phyloP scores from a whole-genome alignment of 192 early-diverging fungal species.

The Cetraspora pellucida region DNA sequence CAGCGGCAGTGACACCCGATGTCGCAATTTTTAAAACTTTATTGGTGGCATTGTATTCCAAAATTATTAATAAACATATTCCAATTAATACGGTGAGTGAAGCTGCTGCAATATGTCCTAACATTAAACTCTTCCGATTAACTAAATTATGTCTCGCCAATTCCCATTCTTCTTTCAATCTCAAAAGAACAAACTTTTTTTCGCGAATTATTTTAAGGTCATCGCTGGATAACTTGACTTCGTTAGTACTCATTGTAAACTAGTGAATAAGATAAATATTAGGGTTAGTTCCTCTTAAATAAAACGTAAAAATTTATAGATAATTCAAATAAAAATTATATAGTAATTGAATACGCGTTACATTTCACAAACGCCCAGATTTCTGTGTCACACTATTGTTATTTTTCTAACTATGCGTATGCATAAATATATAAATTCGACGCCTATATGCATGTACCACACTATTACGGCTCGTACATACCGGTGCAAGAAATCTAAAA shows the following conservation, averaged over 20 bases:
- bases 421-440: no score
- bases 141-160: background rate
- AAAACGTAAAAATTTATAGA: no score
- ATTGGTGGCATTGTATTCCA: background rate
- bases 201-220: background rate
- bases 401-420: no score
- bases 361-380: no score
- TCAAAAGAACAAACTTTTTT: background rate
- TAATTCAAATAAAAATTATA: no score
- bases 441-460: no score
- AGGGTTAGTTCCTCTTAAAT: no score
- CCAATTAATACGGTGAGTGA: background rate
- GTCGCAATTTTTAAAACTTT: background rate
- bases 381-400: no score
- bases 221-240: background rate
- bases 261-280: no score
- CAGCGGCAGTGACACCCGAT: background rate
- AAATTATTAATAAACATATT: background rate
- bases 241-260: background rate
- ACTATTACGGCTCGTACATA: no score
- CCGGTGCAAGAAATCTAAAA: no score
- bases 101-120: background rate
- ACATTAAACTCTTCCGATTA: background rate
- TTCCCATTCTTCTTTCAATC: background rate
- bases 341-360: no score